Conservation (phyloP, 306 rosid genomes). For the Cicer bijugum region DNA sequence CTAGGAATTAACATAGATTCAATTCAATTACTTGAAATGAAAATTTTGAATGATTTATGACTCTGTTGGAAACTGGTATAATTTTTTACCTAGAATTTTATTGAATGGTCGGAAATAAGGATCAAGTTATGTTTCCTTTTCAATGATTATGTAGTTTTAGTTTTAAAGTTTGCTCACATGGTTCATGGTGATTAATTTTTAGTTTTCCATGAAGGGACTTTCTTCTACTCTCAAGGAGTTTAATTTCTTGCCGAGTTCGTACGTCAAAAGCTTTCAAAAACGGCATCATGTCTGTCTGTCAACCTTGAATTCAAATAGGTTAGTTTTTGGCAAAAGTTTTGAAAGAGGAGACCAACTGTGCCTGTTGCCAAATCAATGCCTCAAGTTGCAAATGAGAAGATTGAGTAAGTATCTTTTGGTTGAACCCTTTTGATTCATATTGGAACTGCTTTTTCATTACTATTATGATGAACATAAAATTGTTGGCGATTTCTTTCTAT, state of each 20-base stretch:
- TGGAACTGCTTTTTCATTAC: slow-evolving; percentile 8
- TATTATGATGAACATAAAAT: background rate
- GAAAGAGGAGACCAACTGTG: slow-evolving; percentile 39
- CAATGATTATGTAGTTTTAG: background rate
- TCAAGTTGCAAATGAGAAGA: slow-evolving; percentile 47
- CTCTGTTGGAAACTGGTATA: slow-evolving; percentile 16
- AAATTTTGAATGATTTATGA: slow-evolving; percentile 19
- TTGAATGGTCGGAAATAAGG: slow-evolving; percentile 17
- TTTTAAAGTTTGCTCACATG: background rate
- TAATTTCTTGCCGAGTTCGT: slow-evolving; percentile 46
- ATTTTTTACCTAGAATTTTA: background rate
- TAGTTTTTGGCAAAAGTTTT: slow-evolving; percentile 44
- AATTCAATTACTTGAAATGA: slow-evolving; percentile 5
- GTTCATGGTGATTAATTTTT: slow-evolving; percentile 38
- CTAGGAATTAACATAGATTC: background rate
- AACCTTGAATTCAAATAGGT: slow-evolving; percentile 37
- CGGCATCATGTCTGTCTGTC: slow-evolving; percentile 44
- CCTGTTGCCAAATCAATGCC: slow-evolving; percentile 42
- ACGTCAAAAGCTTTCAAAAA: slow-evolving; percentile 47
- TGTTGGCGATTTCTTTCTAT: background rate
- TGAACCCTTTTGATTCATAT: slow-evolving; percentile 17
- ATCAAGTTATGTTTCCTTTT: slow-evolving; percentile 1
- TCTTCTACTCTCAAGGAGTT: slow-evolving; percentile 50
- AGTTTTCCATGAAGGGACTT: slow-evolving; percentile 51
- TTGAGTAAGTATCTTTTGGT: slow-evolving; percentile 56